Base-by-base conservation (phyloP, 2,329 filamentous ascomycete species). In the Aspergillus novofumigatus region DNA sequence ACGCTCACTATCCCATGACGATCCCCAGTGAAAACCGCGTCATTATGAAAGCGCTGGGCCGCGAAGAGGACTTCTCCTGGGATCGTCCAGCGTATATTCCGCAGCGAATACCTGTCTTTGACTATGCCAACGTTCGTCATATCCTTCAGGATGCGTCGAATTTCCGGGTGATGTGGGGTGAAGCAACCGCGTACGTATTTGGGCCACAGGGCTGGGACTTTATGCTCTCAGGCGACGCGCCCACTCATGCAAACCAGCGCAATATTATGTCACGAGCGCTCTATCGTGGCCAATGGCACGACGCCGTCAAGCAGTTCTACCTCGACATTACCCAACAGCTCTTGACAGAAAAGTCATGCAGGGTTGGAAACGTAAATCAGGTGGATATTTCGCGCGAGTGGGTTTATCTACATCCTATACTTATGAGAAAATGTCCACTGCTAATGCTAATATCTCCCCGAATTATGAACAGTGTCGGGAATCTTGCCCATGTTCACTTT, bases 1-100 rank as follows among this genome's bases (percentile, higher is more conserved):
- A 93, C 62, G 90, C 88, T 0, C 89, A 92, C 69, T 92, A 88
- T 68, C 89, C 86, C 49, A 82, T 87, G 66, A 86, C 84, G 2
- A 86, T 88, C 1, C 90, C 91, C 0, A 77, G 78, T 0, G 90
- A 92, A 69, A 94, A 91, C 72, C 75, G 81, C 56, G 84, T 82
- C 60, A 92, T 92, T 60, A 80, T 92, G 62, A 85, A 82, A 47
- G 79, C 84, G 49, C 79, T 94, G 4, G 83, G 84, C 55, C 84
- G 88, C 48, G 87, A 81, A 48, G 77, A 88, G 26, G 77, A 86
- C 26, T 95, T 92, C 74, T 85, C 83, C 69, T 94, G 86, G 66
- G 81, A 85, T 4, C 81, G 82, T 2, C 90, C 90, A 72, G 0
- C 79, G 74, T 57, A 78, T 77, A 3, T 75, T 80, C 0, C 76